Evolutionary conservation across 495 filamentous ascomycete species (phyloP).

Genomic region (Talaromyces stipitatus): DNA sequence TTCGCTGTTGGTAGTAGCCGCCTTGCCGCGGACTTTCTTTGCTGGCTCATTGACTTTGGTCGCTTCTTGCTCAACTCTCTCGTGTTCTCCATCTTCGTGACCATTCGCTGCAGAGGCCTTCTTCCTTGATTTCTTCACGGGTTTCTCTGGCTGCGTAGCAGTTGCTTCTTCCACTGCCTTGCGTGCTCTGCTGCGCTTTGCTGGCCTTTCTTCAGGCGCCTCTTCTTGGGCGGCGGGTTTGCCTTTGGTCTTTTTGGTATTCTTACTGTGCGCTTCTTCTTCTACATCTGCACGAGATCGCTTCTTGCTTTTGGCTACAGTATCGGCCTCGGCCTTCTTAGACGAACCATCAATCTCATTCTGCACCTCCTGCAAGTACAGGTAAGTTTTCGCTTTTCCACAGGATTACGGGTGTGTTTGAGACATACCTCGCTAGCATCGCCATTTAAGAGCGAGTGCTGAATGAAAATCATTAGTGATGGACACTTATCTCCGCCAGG

Average conservation of each 20-base stretch:
- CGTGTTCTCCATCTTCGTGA: neutral
- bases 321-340: slow-evolving; percentile 13
- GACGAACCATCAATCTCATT: slow-evolving; percentile 13
- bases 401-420: neutral
- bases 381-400: slow-evolving; percentile 20
- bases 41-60: neutral
- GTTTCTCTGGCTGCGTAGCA: neutral
- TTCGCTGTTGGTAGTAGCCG: slow-evolving; percentile 9
- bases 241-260: slow-evolving; percentile 9
- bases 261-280: slow-evolving; percentile 9
- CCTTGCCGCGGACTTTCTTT: slow-evolving; percentile 3
- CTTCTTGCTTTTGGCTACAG: slow-evolving; percentile 29
- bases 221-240: slow-evolving; percentile 7
- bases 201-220: slow-evolving; percentile 16
- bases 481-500: neutral
- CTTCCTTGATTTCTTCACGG: slow-evolving; percentile 15
- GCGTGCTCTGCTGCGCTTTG: slow-evolving; percentile 11
- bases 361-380: neutral
- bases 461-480: slow-evolving; percentile 18
- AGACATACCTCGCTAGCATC: slow-evolving; percentile 15
- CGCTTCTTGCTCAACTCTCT: neutral
- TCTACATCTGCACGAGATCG: slow-evolving; percentile 27
- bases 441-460: neutral
- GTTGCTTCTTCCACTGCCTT: slow-evolving; percentile 11
- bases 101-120: slow-evolving; percentile 2